Conservation (phyloP, 2,329 filamentous ascomycete species). For the Stagonosporopsis chrysanthemi region DNA sequence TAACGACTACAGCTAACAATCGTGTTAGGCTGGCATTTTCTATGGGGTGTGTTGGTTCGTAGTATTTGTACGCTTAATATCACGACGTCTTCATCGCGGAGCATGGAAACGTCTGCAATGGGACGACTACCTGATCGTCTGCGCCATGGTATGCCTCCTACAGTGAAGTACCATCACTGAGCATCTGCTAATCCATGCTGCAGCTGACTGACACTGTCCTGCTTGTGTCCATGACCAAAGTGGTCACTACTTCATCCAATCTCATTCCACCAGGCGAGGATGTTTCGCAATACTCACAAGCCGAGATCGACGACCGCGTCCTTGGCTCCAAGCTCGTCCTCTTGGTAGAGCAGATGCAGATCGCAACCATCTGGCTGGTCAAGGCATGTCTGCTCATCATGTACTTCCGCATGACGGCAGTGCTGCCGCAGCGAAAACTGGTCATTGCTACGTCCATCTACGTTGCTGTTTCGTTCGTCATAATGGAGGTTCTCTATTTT, state of each 20-base stretch:
- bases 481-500: slow-evolving; percentile 59
- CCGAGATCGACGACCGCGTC: slow-evolving; percentile 53
- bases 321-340: slow-evolving; percentile 64
- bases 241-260: slow-evolving; percentile 45
- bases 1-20: slow-evolving; percentile 4
- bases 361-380: slow-evolving; percentile 60
- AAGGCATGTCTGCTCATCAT: slow-evolving; percentile 64
- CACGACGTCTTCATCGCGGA: slow-evolving; percentile 40
- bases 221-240: slow-evolving; percentile 43
- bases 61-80: slow-evolving; percentile 38
- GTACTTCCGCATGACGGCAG: slow-evolving; percentile 59
- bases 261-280: slow-evolving; percentile 46
- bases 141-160: slow-evolving; percentile 42
- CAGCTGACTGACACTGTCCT: slow-evolving; percentile 46
- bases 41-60: slow-evolving; percentile 47
- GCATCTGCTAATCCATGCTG: slow-evolving; percentile 10
- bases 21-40: slow-evolving; percentile 38
- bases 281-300: slow-evolving; percentile 39
- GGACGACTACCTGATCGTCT: slow-evolving; percentile 48
- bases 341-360: slow-evolving; percentile 62
- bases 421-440: slow-evolving; percentile 39
- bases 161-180: neutral
- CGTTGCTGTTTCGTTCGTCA: slow-evolving; percentile 54
- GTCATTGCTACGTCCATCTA: slow-evolving; percentile 57
- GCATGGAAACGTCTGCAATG: slow-evolving; percentile 44